Evolutionary conservation across 192 early-diverging fungal species (phyloP), one percentile per base, ranked within the genome.

Genomic region (Mortierella hygrophila): DNA sequence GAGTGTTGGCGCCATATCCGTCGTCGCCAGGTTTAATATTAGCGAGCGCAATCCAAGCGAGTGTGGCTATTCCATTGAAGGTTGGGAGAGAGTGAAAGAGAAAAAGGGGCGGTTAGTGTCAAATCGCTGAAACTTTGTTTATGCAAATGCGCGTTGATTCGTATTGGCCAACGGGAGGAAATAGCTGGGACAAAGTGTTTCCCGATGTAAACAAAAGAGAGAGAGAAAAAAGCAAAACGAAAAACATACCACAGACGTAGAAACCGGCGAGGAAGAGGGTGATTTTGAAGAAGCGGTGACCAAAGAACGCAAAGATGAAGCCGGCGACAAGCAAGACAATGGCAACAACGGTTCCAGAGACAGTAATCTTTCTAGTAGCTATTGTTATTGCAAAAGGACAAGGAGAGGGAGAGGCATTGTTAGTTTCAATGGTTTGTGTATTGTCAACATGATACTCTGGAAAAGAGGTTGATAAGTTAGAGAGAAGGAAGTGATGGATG

Each of bases 221-320:
- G 21, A 4, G 15, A 69, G 41, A 35, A 32, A 49, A 65, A 26
- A 32, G 35, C 35, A 35, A 1, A 35, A 1, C 35, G 35, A 35
- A 2, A 21, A 29, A 81, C 47, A 90, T 91, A 81, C 90, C 89
- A 20, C 92, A 91, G 10, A 92, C 84, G 75, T 95, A 96, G 88
- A 96, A 96, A 5, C 97, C 97, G 13, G 92, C 90, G 74, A 97
- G 80, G 80, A 96, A 96, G 42, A 97, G 85, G n/a, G 95, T 92
- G 13, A 94, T 81, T 75, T 91, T 90, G 79, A 94, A 92, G 37
- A 94, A 80, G 78, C 88, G 90, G 88, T 90, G 90, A 1, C 95
- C 95, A 80, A 94, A 92, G 81, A 93, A 95, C 78, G 91, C 91
- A 86, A 93, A 93, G 73, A 95, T 65, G 74, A 95, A 79, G 3